Base-by-base conservation (phyloP, 805 yeast genomes). In the Hanseniaspora taiwanica region DNA sequence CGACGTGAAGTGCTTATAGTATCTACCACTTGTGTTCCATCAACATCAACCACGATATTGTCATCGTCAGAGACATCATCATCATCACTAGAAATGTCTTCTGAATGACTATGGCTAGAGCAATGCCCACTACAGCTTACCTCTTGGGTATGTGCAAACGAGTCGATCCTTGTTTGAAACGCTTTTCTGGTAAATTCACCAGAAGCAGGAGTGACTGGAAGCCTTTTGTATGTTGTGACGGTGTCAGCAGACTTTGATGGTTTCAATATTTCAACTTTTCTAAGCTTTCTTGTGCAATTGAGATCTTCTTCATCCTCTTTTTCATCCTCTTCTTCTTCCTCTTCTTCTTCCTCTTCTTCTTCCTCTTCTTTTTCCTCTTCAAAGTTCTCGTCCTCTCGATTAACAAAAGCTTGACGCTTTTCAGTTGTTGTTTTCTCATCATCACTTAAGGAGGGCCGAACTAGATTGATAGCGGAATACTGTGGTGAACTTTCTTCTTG, bases 351-450 rank as follows among this genome's bases (percentile, higher is more conserved):
- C 9, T 42, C 38, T 2, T 43, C 47, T 2, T 46, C 48, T 8
- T 39, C 46, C 31, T 47, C 44, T 21, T 42, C 47, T 10, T 42
- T 38, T 2, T 43, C 47, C 2, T 46, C 48, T 8, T 39, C 46
- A 13, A 43, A 42, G 44, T 52, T 34, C 13, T 44, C 40, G 13
- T 43, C 46, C 14, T 43, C 37, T 21, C 39, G 41, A 33, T 39
- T 33, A 8, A 33, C 18, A 9, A 16, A 20, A 8, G 37, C 44
- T 29, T 40, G 18, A 12, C 21, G 35, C 19, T 16, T 31, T 31
- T 31, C 34, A 6, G 3, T 16, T 17, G 12, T 6, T 31, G 20
- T 23, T 19, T 33, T 27, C 2, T 37, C 27, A 18, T n/a, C n/a
- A n/a, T n/a, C n/a, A n/a, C n/a, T n/a, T n/a, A n/a, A n/a, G n/a